Conservation (phyloP, 2,329 filamentous ascomycete species). For the Xylariaceae sp. region DNA sequence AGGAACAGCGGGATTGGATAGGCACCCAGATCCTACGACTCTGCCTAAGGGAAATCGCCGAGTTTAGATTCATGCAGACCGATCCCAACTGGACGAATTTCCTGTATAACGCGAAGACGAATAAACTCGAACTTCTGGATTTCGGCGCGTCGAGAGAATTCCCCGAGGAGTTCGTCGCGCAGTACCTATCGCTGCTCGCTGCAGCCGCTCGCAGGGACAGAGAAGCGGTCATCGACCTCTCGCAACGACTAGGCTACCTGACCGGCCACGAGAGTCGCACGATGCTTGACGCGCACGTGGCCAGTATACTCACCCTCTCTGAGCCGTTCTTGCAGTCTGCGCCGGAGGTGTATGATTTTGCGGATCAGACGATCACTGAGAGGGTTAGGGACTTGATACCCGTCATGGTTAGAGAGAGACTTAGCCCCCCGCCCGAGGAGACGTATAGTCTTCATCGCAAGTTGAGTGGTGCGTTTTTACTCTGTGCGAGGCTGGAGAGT, state of each 20-base stretch:
- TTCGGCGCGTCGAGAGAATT: conserved; percentile 91
- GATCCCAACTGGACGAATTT: conserved; percentile 99
- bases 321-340: conserved; percentile 80
- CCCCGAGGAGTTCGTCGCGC: conserved; percentile 71
- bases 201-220: conserved; percentile 73
- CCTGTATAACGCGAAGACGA: conserved; percentile 70
- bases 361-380: conserved; percentile 93
- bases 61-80: conserved; percentile 98
- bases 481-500: conserved; percentile 84
- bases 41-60: conserved; percentile 86
- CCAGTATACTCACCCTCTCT: conserved; percentile 81
- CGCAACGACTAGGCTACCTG: conserved; percentile 78
- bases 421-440: conserved; percentile 92
- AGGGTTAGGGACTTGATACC: conserved; percentile 85
- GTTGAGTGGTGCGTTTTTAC: conserved; percentile 86
- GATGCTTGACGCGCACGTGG: conserved; percentile 90
- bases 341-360: conserved; percentile 85
- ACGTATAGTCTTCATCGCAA: conserved; percentile 96
- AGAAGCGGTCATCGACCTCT: conserved; percentile 60
- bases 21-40: conserved; percentile 89
- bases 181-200: conserved; percentile 75
- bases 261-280: conserved; percentile 80
- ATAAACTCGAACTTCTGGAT: conserved; percentile 84
- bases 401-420: conserved; percentile 83
- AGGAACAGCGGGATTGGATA: conserved; percentile 90